Conservation (phyloP, 1,284 basidiomycete species). For the Cutaneotrichosporon dermatis region DNA sequence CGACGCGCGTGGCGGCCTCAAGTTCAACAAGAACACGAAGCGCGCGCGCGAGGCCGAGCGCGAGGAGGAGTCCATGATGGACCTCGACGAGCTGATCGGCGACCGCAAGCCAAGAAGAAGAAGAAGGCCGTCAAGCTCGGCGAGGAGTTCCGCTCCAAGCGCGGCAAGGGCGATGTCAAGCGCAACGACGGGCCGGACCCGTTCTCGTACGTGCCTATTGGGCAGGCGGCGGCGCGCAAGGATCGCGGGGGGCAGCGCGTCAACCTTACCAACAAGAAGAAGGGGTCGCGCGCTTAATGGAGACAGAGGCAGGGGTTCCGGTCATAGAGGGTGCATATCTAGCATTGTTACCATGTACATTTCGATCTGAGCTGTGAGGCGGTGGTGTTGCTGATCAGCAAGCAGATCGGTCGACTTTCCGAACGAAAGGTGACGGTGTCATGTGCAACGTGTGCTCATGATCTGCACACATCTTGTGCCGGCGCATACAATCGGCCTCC, state of each 20-base stretch:
- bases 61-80: slow-evolving; percentile 47
- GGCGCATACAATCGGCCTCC: too few species aligned
- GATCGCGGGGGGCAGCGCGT: slow-evolving; percentile 29
- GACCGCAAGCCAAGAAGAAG: slow-evolving; percentile 51
- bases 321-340: neutral
- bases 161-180: slow-evolving; percentile 88
- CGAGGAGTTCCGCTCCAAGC: slow-evolving; percentile 72
- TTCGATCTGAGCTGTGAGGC: neutral
- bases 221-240: slow-evolving; percentile 60
- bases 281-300: slow-evolving; percentile 33
- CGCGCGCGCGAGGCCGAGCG: slow-evolving; percentile 66
- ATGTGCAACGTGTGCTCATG: too few species aligned
- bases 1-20: slow-evolving; percentile 75
- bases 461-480: too few species aligned
- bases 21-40: slow-evolving; percentile 97
- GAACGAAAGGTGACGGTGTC: too few species aligned
- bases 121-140: slow-evolving; percentile 56
- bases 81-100: slow-evolving; percentile 60
- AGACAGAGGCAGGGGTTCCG: too few species aligned
- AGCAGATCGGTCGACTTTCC: too few species aligned
- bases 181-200: slow-evolving; percentile 75
- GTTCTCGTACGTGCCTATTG: slow-evolving; percentile 82
- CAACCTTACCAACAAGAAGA: slow-evolving; percentile 49
- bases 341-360: slow-evolving; percentile 2
- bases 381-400: too few species aligned